A percentile compares a stretch with the other conserved stretches of the same genome.
These are phyloP conservation scores for Candida sanyaensis DNA, from an alignment of 1,139 yeast genomes.

Conservation along the genomic window DNA sequence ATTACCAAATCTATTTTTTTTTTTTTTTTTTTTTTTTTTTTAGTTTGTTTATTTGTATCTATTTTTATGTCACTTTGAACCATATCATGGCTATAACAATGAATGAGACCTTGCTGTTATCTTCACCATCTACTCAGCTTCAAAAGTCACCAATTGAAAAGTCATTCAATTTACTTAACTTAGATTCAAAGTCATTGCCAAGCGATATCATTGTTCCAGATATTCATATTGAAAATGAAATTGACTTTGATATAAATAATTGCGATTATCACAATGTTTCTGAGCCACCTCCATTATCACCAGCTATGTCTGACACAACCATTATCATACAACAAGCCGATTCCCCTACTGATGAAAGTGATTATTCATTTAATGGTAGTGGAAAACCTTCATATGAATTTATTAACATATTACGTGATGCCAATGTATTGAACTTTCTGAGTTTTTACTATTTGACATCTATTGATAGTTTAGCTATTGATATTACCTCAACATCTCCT, in stretches of 20 bases:
- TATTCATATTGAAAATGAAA: background rate
- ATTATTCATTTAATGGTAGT: background rate
- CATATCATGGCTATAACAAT: background rate
- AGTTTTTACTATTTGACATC: constrained; percentile 2
- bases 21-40: too few relatives aligned
- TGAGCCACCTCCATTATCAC: background rate
- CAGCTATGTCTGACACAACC: background rate
- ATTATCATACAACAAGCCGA: background rate
- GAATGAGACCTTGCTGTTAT: background rate
- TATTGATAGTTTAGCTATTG: background rate
- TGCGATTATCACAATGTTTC: background rate
- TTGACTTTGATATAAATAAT: background rate
- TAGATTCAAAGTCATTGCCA: background rate
- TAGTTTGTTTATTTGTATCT: background rate
- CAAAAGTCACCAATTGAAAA: background rate
- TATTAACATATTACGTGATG: background rate
- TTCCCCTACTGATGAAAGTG: background rate
- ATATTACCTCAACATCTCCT: background rate
- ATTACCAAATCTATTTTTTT: too few relatives aligned
- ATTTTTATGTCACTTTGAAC: background rate
- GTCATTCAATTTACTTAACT: background rate
- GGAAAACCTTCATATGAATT: background rate
- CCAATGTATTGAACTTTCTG: background rate
- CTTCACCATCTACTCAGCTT: background rate
- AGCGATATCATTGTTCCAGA: background rate